A percentile compares a stretch with the other conserved stretches of the same genome.
phyloP scores from a whole-genome alignment of 2,329 filamentous ascomycete genomes.

The Grosmannia serpens region DNA sequence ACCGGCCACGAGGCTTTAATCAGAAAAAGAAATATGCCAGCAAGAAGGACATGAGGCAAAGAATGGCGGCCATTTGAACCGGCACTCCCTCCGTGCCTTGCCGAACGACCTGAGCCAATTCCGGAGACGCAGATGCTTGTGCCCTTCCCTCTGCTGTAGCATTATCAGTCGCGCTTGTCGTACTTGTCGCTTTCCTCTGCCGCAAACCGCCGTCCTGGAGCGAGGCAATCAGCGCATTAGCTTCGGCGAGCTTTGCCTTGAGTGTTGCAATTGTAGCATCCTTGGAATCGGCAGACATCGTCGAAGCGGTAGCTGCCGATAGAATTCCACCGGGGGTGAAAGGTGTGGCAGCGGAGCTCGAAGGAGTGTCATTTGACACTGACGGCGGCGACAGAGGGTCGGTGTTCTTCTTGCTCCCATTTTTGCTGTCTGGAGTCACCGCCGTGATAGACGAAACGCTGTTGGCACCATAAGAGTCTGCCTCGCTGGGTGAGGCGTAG shows the following conservation, averaged over 20 bases:
- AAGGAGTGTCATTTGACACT: background rate
- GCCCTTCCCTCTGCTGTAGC: conserved; percentile 26
- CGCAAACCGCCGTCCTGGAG: conserved; percentile 65
- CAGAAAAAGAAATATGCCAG: conserved; percentile 96
- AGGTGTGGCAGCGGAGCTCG: background rate
- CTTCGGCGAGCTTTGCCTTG: conserved; percentile 36
- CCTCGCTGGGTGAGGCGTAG: conserved; percentile 20
- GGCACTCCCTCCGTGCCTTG: conserved; percentile 66
- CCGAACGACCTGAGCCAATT: conserved; percentile 42
- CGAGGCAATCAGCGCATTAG: conserved; percentile 59
- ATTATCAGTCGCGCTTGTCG: conserved; percentile 19
- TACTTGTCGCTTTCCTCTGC: conserved; percentile 53
- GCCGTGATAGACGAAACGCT: conserved; percentile 4
- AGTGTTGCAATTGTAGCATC: conserved; percentile 17
- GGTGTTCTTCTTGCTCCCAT: conserved; percentile 8
- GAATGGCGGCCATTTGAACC: conserved; percentile 67
- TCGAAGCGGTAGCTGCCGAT: background rate
- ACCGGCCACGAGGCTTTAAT: conserved; percentile 11
- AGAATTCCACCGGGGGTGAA: background rate
- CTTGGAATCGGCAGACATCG: conserved; percentile 2
- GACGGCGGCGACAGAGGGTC: conserved; percentile 6
- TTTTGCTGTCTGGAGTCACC: conserved; percentile 4
- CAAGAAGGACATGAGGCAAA: conserved; percentile 85
- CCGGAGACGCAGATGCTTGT: conserved; percentile 24
- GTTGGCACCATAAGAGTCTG: conserved; percentile 14